These are phyloP conservation scores for Lactarius hatsudake DNA, from an alignment of 768 basidiomycete species.

Conservation along the genomic window DNA sequence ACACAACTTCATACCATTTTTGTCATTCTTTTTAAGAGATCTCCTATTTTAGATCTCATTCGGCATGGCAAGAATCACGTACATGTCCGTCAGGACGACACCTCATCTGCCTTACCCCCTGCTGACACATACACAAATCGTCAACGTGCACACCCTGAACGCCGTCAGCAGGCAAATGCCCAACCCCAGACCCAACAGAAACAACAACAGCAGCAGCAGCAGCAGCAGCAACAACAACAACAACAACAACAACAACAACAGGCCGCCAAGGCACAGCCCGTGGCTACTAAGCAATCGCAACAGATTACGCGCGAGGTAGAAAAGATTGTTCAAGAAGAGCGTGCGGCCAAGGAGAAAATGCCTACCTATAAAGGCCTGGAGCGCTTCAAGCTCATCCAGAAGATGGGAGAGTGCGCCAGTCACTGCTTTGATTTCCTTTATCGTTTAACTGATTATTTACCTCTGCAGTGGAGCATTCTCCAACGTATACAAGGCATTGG, in stretches of 20 bases:
- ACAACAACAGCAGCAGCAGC: slow-evolving; percentile 37
- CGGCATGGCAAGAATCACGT: slow-evolving; percentile 51
- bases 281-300: slow-evolving; percentile 25
- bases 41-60: slow-evolving; percentile 44
- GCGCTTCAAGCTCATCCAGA: slow-evolving; percentile 68
- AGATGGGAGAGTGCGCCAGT: slow-evolving; percentile 88
- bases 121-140: slow-evolving; percentile 23
- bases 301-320: slow-evolving; percentile 51
- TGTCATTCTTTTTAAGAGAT: background rate
- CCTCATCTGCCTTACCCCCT: slow-evolving; percentile 12
- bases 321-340: slow-evolving; percentile 72
- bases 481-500: slow-evolving; percentile 93
- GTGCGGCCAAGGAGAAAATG: slow-evolving; percentile 70
- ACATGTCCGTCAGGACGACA: slow-evolving; percentile 21
- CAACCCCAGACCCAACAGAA: slow-evolving; percentile 32
- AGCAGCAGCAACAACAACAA: slow-evolving; percentile 34
- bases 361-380: slow-evolving; percentile 86
- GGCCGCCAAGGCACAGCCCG: slow-evolving; percentile 7
- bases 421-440: slow-evolving; percentile 15
- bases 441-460: slow-evolving; percentile 27
- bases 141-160: slow-evolving; percentile 30
- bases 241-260: slow-evolving; percentile 38
- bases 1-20: background rate
- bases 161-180: slow-evolving; percentile 35
- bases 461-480: slow-evolving; percentile 85